Evolutionary conservation across 2,329 filamentous ascomycete genomes (phyloP).

Genomic region (Phaeosphaeriaceae sp.): DNA sequence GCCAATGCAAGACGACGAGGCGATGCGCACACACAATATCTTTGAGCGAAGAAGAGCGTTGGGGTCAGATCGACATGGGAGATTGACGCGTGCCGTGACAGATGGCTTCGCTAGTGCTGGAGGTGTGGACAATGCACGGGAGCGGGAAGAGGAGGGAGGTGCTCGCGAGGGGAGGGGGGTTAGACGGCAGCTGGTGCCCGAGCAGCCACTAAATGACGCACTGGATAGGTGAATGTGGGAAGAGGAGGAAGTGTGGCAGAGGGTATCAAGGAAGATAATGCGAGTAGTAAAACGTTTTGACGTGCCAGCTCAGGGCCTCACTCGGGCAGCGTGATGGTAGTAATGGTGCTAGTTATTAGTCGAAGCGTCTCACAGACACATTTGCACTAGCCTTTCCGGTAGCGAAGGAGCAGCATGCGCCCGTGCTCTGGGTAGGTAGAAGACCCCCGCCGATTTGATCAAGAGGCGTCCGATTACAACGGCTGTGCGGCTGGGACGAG

Average conservation of each 20-base stretch:
- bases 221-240: slow-evolving; percentile 4
- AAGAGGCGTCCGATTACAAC: slow-evolving; percentile 5
- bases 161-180: slow-evolving; percentile 28
- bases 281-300: slow-evolving; percentile 17
- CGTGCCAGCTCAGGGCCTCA: slow-evolving; percentile 30
- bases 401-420: slow-evolving; percentile 10
- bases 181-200: slow-evolving; percentile 27
- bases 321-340: slow-evolving; percentile 27
- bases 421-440: slow-evolving; percentile 16
- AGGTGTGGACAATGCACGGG: slow-evolving; percentile 30
- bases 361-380: slow-evolving; percentile 11
- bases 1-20: slow-evolving; percentile 32
- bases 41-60: slow-evolving; percentile 15
- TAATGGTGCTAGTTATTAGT: slow-evolving; percentile 13
- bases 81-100: slow-evolving; percentile 30
- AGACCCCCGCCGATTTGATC: slow-evolving; percentile 5
- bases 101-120: slow-evolving; percentile 36
- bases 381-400: slow-evolving; percentile 25
- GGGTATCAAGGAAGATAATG: slow-evolving; percentile 21
- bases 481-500: neutral
- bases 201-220: slow-evolving; percentile 25
- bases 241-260: slow-evolving; percentile 8
- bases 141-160: slow-evolving; percentile 29
- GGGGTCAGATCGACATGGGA: slow-evolving; percentile 42
- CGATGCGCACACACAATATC: slow-evolving; percentile 25